Evolutionary conservation across 2,329 filamentous ascomycete genomes (phyloP).

Genomic region (Coniosporium tulheliwenetii): DNA sequence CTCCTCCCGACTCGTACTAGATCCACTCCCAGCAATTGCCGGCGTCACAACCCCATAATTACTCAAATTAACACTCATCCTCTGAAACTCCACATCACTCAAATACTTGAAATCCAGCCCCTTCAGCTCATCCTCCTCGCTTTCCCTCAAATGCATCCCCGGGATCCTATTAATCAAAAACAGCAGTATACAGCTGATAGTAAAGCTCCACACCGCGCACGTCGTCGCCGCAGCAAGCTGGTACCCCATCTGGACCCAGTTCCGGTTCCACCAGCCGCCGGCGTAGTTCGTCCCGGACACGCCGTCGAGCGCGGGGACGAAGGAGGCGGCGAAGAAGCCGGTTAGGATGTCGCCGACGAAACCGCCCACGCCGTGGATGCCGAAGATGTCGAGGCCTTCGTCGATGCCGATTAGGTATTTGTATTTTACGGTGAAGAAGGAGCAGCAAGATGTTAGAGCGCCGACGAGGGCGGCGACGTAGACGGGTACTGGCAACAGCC

Average conservation of each 20-base stretch:
- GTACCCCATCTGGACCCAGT: conserved; percentile 38
- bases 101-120: conserved; percentile 41
- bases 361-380: conserved; percentile 41
- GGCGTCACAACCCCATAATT: too few relatives aligned
- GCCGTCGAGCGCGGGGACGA: conserved; percentile 34
- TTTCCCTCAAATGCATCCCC: conserved; percentile 36
- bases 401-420: conserved; percentile 40
- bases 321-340: conserved; percentile 37
- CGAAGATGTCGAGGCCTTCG: conserved; percentile 45
- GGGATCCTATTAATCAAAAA: conserved; percentile 38
- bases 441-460: conserved; percentile 37
- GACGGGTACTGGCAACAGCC: conserved; percentile 16
- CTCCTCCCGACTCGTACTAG: too few relatives aligned
- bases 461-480: conserved; percentile 41
- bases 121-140: conserved; percentile 38
- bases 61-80: too few relatives aligned
- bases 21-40: too few relatives aligned
- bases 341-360: conserved; percentile 43
- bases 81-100: conserved; percentile 36
- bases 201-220: conserved; percentile 37
- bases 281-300: conserved; percentile 22
- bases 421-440: conserved; percentile 32
- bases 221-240: conserved; percentile 41
- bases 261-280: conserved; percentile 34
- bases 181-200: conserved; percentile 35